phyloP scores from a whole-genome alignment of 495 filamentous ascomycete genomes.

The Friedmanniomyces simplex region DNA sequence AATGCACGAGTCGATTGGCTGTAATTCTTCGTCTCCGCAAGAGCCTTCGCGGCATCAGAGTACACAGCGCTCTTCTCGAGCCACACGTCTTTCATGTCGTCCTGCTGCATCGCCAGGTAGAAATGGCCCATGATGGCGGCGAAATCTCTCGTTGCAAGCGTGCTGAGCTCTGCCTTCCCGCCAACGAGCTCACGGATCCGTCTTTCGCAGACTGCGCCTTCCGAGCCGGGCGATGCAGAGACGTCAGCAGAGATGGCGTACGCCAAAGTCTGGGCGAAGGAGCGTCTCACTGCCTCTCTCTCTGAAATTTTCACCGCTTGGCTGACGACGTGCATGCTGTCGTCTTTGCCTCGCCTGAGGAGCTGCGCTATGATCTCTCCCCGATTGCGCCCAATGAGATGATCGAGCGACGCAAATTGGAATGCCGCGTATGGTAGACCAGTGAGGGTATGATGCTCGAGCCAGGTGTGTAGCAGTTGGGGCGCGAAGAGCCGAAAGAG shows the following conservation, averaged over 20 bases:
- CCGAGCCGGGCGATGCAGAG: conserved; percentile 40
- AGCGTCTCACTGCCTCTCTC: conserved; percentile 48
- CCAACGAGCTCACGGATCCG: conserved; percentile 60
- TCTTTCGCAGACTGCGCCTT: conserved; percentile 41
- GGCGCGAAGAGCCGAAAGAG: conserved; percentile 82
- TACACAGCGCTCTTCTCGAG: conserved; percentile 55
- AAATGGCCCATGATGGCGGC: conserved; percentile 63
- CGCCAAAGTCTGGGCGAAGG: conserved; percentile 70
- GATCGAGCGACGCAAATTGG: conserved; percentile 56
- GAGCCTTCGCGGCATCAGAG: conserved; percentile 46
- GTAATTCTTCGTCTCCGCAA: conserved; percentile 55
- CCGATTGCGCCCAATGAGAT: conserved; percentile 61
- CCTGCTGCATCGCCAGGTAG: conserved; percentile 58
- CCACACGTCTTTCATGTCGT: conserved; percentile 58
- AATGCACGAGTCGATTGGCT: conserved; percentile 50
- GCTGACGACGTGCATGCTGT: conserved; percentile 49
- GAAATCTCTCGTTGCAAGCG: conserved; percentile 55
- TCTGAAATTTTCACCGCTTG: conserved; percentile 43
- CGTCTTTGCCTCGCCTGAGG: conserved; percentile 67
- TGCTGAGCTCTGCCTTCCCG: conserved; percentile 13
- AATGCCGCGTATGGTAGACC: conserved; percentile 75
- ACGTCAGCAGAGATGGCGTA: conserved; percentile 53
- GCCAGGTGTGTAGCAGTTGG: conserved; percentile 91
- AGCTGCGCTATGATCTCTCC: conserved; percentile 75
- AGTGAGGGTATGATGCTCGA: conserved; percentile 46